phyloP scores from a whole-genome alignment of 192 early-diverging fungal genomes.

The Geosiphon pyriformis region DNA sequence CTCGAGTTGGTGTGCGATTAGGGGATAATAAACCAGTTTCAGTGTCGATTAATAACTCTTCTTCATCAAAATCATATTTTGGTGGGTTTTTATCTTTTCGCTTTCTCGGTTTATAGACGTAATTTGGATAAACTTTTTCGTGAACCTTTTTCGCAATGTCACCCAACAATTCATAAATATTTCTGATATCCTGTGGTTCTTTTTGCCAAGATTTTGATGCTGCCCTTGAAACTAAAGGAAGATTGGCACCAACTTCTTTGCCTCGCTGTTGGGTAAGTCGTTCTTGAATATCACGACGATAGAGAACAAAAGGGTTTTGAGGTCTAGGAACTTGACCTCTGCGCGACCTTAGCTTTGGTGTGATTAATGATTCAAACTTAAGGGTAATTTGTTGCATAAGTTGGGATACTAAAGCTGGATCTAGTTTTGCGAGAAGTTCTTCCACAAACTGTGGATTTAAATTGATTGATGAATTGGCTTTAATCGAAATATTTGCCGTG shows the following conservation, averaged over 20 bases:
- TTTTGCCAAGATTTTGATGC: neutral
- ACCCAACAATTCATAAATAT: conserved; percentile 4
- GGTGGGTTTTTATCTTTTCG: neutral
- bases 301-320: conserved; percentile 18
- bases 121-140: conserved; percentile 8
- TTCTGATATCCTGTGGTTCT: neutral
- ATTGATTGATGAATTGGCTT: neutral
- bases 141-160: conserved; percentile 18
- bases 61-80: neutral
- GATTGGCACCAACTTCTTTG: neutral
- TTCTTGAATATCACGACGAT: conserved; percentile 1
- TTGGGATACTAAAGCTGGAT: neutral
- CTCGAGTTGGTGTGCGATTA: too few relatives aligned
- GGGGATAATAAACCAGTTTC: too few relatives aligned
- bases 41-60: too few relatives aligned
- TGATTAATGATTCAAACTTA: conserved; percentile 6
- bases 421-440: conserved; percentile 1
- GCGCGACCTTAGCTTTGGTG: conserved; percentile 1
- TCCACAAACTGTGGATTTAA: neutral
- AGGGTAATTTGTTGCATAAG: neutral
- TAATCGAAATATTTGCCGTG: too few relatives aligned
- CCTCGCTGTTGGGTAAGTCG: neutral
- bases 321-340: conserved; percentile 4
- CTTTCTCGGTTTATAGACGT: conserved; percentile 23
- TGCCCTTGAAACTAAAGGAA: neutral